Conservation (phyloP, 2,329 filamentous ascomycete genomes). For the Venturia nashicola region DNA sequence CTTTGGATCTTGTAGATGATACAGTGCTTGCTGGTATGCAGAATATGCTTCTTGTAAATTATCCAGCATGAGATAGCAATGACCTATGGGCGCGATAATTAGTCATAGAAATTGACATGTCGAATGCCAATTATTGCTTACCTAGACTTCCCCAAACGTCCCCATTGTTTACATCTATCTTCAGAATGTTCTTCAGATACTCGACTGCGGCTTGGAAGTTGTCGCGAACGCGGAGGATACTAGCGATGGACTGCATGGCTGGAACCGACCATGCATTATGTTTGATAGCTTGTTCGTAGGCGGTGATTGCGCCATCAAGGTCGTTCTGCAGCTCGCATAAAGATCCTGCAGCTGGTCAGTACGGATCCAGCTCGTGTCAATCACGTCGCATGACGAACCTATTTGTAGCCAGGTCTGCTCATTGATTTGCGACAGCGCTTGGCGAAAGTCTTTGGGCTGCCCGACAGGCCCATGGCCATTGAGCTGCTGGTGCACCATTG, state of each 20-base stretch:
- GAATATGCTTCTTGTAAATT: slow-evolving; percentile 94
- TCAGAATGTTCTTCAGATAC: slow-evolving; percentile 80
- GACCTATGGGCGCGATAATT: slow-evolving; percentile 44
- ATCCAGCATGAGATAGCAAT: slow-evolving; percentile 98
- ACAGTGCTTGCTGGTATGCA: slow-evolving; percentile 88
- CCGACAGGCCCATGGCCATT: slow-evolving; percentile 42
- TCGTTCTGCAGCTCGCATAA: slow-evolving; percentile 81
- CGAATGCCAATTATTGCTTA: slow-evolving; percentile 30
- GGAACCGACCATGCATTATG: slow-evolving; percentile 81
- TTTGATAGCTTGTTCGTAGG: slow-evolving; percentile 80
- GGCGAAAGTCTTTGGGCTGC: slow-evolving; percentile 45
- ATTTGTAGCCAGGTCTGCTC: slow-evolving; percentile 88
- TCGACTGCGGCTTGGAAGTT: slow-evolving; percentile 91
- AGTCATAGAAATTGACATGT: not conserved
- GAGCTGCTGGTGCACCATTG: slow-evolving; percentile 49
- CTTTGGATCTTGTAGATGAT: slow-evolving; percentile 88
- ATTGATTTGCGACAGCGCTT: slow-evolving; percentile 67
- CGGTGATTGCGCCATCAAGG: slow-evolving; percentile 74
- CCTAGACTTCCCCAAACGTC: slow-evolving; percentile 95
- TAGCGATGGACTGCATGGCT: slow-evolving; percentile 89
- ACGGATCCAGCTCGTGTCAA: not conserved
- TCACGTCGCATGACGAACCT: slow-evolving; percentile 44
- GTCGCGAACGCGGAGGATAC: slow-evolving; percentile 82
- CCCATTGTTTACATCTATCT: slow-evolving; percentile 78
- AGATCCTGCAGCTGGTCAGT: slow-evolving; percentile 45